A percentile compares a stretch with the other conserved stretches of the same genome.
Conservation (phyloP, 306 rosid species). For the Quercus glauca region DNA sequence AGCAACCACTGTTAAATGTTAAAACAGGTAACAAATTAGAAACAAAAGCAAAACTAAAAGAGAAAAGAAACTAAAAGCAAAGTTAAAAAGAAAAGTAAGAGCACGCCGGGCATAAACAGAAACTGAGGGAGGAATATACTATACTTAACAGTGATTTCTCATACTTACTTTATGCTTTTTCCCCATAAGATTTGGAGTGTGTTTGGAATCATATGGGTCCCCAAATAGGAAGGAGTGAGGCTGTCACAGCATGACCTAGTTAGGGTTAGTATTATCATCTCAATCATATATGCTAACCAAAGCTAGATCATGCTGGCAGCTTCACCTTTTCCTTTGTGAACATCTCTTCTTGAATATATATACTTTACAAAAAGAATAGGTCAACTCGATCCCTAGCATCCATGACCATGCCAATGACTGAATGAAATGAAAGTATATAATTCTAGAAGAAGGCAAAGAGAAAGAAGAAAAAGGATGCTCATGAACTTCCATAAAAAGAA, state of each 20-base stretch:
- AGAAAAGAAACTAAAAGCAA: neutral
- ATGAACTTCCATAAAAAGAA: neutral
- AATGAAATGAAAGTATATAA: neutral
- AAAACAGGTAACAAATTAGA: neutral
- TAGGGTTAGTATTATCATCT: slow-evolving; percentile 40
- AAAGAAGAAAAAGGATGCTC: neutral
- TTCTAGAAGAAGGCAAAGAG: neutral
- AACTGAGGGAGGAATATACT: slow-evolving; percentile 26
- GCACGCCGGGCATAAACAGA: slow-evolving; percentile 48
- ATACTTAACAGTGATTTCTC: slow-evolving; percentile 21
- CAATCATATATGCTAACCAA: slow-evolving; percentile 32
- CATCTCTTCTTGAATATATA: neutral
- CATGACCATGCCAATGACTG: neutral
- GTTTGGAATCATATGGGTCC: slow-evolving; percentile 31
- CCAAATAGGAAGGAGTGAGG: slow-evolving; percentile 93
- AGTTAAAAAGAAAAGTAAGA: slow-evolving; percentile 14
- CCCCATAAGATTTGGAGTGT: neutral
- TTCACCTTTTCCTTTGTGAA: slow-evolving; percentile 89
- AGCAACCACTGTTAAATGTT: neutral
- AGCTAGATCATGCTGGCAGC: slow-evolving; percentile 99
- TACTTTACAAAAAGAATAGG: neutral
- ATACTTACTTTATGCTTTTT: slow-evolving; percentile 22
- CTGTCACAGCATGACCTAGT: slow-evolving; percentile 99
- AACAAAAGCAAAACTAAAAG: neutral
- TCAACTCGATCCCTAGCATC: slow-evolving; percentile 3